Evolutionary conservation across 140 eudicot species (phyloP).

Genomic region (Ambrosia hybrid): DNA sequence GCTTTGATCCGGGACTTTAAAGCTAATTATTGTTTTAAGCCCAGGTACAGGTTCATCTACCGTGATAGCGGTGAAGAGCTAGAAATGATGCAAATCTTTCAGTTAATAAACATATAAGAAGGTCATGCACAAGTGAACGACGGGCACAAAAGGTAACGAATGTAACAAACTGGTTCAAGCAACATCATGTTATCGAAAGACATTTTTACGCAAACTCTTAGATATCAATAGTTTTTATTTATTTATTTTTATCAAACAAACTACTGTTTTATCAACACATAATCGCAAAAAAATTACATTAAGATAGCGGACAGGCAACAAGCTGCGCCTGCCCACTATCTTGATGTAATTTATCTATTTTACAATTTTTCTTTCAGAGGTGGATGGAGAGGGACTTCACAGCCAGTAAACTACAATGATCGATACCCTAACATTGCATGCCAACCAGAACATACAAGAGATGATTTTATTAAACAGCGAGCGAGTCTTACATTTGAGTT

Average conservation of each 20-base stretch:
- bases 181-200: not conserved
- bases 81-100: conserved; percentile 21
- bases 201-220: not conserved
- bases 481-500: conserved; percentile 51
- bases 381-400: too few relatives aligned
- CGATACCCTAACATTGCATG: too few relatives aligned
- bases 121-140: too few relatives aligned
- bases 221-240: not conserved
- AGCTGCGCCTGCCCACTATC: too few relatives aligned
- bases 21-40: conserved; percentile 69
- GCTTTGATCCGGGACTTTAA: conserved; percentile 62
- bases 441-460: conserved; percentile 11
- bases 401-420: too few relatives aligned
- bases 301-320: too few relatives aligned
- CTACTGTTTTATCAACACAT: too few relatives aligned
- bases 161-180: not conserved
- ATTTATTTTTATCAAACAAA: not conserved
- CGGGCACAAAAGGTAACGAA: not conserved
- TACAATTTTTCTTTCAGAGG: too few relatives aligned
- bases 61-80: conserved; percentile 60
- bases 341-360: not conserved
- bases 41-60: conserved; percentile 77
- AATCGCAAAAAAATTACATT: too few relatives aligned
- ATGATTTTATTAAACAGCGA: not conserved
- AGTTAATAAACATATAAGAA: not conserved